Evolutionary conservation across 1,284 basidiomycete genomes (phyloP).

Genomic region (Cerrena zonata): DNA sequence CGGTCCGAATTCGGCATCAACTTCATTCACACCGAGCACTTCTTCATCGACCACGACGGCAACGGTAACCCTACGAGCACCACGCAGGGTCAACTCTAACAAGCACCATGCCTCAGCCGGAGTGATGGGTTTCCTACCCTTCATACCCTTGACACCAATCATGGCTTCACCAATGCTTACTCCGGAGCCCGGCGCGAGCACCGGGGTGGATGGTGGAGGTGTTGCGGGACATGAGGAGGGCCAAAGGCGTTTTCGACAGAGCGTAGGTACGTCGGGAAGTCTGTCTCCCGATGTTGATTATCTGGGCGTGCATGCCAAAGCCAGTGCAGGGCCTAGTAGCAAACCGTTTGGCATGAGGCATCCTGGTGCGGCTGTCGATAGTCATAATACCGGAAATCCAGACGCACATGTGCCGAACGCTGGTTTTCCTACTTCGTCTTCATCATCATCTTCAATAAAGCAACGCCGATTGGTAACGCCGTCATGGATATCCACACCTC

Average conservation of each 20-base stretch:
- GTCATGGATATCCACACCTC: slow-evolving; percentile 53
- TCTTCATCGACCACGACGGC: slow-evolving; percentile 12
- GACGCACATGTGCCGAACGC: too few relatives aligned
- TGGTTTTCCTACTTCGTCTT: too few relatives aligned
- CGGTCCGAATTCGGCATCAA: slow-evolving; percentile 7
- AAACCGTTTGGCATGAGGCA: too few relatives aligned
- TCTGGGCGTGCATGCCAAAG: too few relatives aligned
- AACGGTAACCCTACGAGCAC: slow-evolving; percentile 10
- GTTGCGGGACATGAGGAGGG: not conserved
- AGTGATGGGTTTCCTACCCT: slow-evolving; percentile 23
- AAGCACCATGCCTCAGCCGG: slow-evolving; percentile 12
- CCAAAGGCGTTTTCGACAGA: too few relatives aligned
- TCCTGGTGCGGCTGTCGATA: too few relatives aligned
- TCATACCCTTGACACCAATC: slow-evolving; percentile 52
- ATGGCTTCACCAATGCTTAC: slow-evolving; percentile 54
- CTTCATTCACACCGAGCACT: slow-evolving; percentile 4
- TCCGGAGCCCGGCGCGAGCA: slow-evolving; percentile 27
- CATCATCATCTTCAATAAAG: too few relatives aligned
- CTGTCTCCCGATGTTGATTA: too few relatives aligned
- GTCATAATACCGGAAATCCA: too few relatives aligned
- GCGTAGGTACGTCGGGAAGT: too few relatives aligned
- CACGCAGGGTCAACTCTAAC: slow-evolving; percentile 10
- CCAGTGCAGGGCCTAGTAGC: too few relatives aligned
- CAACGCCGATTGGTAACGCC: slow-evolving; percentile 23
- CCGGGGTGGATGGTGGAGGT: not conserved